Base-by-base conservation (phyloP, 495 filamentous ascomycete species). In the Penicillium salamii region DNA sequence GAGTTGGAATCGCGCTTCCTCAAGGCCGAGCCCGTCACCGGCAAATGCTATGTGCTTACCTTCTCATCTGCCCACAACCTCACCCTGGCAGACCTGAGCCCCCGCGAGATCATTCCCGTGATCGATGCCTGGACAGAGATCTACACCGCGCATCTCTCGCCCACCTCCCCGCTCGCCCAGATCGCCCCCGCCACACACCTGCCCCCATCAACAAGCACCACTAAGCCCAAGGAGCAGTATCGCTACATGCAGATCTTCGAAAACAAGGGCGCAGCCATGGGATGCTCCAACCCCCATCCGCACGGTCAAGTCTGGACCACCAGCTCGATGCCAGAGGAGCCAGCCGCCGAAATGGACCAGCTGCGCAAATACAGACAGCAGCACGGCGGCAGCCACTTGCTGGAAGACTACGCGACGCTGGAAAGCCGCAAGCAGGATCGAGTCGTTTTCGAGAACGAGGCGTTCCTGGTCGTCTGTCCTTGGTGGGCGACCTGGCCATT, bases 401-500 rank as follows among this genome's bases (percentile, higher is more conserved):
- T 98, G 18, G 83, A 79, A 28, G 93, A 96, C 71, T 98, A 98
- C 58, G 90, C 85, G 7, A 79, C 80, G 53, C 74, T 96, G 3
- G 93, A 98, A 71, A 74, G 83, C 47, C 76, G 81, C 53, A 93
- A 95, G 69, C 62, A 81, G 50, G 91, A 97, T 65, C 80, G 93
- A 8, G 77, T 95, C 13, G 90, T 98, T 2, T 91, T 88, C 55
- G 83, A 90, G 62, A 97, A 98, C 63, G 79, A 72, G 12, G 76
- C 71, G 0, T 97, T 97, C 67, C 63, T 95, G 18, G 86, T 90
- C 0, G 77, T 96, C 17, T 95, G 90, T 61, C 93, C 93, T 1
- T 98, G 91, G 91, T 98, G 93, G 93, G 93, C 88, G 0, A 78
- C 87, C 14, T 98, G 93, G 93, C 93, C 93, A 1, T 98, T 96